These are phyloP conservation scores for Pyrenopolyporus hunteri DNA, from an alignment of 495 filamentous ascomycete species.

Conservation along the genomic window DNA sequence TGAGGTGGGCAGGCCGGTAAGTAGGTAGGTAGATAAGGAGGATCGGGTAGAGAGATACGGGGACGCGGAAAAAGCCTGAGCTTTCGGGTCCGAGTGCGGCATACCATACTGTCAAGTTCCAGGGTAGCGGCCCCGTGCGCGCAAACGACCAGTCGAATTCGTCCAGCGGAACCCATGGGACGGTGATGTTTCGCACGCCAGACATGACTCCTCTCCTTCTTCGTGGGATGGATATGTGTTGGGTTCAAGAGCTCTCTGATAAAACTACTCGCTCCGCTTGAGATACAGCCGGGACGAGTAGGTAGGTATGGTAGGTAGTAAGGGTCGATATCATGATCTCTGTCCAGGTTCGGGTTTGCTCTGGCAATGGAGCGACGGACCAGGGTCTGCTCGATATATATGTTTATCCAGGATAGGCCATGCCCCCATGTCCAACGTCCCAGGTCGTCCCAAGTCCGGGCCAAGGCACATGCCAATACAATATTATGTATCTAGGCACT, in stretches of 20 bases:
- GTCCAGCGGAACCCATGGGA: constrained; percentile 27
- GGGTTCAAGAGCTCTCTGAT: no score
- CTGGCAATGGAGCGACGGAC: background rate
- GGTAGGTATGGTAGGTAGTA: background rate
- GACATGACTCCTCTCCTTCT: constrained; percentile 12
- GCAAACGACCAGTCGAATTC: constrained; percentile 31
- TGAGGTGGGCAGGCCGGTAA: no score
- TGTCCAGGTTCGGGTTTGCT: background rate
- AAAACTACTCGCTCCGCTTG: no score
- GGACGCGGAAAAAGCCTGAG: no score
- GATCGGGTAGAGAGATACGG: background rate
- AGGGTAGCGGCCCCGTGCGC: constrained; percentile 20
- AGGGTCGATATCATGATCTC: background rate
- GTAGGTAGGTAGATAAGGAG: background rate
- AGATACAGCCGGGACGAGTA: no score
- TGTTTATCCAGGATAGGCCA: no score
- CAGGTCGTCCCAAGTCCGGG: no score
- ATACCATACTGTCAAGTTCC: constrained; percentile 29
- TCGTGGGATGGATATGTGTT: no score
- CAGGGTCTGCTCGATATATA: background rate
- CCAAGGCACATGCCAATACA: no score
- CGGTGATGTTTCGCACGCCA: constrained; percentile 25
- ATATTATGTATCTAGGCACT: no score
- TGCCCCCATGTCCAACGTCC: no score
- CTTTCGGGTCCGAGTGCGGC: background rate